Base-by-base conservation (phyloP, 257 asterid species). In the Perilla frutescens region DNA sequence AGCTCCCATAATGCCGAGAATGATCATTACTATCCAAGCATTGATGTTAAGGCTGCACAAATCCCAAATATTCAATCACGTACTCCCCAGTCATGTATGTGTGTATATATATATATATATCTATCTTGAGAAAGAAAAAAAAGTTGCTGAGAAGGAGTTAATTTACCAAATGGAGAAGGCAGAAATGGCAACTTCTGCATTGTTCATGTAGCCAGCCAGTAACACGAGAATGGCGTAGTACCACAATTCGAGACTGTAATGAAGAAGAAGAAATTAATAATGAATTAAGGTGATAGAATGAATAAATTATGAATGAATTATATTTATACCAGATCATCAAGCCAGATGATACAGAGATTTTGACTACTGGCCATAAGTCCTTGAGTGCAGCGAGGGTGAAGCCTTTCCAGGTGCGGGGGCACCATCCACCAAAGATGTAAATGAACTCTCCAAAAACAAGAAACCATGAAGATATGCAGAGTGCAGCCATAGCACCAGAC, bases 401-500 rank as follows among this genome's bases (percentile, higher is more conserved):
- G 20, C 93, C 93, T 8, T 57, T 85, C 93, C 93, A 88, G 4
- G 93, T 68, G 0, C 80, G 55, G 15, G 90, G 89, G 66, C 93
- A 88, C 93, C 93, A 85, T 11, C 93, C 93, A 13, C 93, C 88
- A 5, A 85, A 82, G 12, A 88, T 79, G 61, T 88, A 88, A 4
- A 50, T 75, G 45, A 87, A 85, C 63, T 85, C 90, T 2, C 87
- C 90, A 0, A 85, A 6, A 1, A 83, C 86, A 54, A 84, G 78
- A 12, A 74, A 66, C 93, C 90, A 88, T 0, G 89, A 84, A 37
- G 87, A 84, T 39, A 73, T 26, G 71, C 77, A 62, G 14, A 73
- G 62, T 6, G 77, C 71, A 29, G 29, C 71, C 77, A 85, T 85
- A 7, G 93, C 93, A 8, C 93, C 93, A 34, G 64, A 45, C 8